Evolutionary conservation across 2,329 filamentous ascomycete species (phyloP).

Genomic region (Polytolypa hystricis): DNA sequence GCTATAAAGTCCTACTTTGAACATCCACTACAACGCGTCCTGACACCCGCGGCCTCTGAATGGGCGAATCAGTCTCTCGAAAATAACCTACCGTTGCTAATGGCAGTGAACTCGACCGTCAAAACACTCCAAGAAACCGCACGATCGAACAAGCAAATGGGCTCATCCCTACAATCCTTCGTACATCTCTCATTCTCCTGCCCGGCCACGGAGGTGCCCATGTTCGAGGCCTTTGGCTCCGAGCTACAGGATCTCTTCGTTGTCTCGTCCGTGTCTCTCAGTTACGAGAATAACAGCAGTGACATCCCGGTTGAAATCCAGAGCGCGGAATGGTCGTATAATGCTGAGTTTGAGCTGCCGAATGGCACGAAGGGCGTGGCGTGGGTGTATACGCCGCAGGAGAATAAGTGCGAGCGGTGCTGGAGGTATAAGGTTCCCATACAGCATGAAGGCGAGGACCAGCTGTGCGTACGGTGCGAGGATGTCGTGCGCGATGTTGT

Average conservation of each 20-base stretch:
- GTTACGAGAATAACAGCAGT: conserved; percentile 20
- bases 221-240: conserved; percentile 21
- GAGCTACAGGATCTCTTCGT: conserved; percentile 58
- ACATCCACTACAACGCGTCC: conserved; percentile 35
- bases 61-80: conserved; percentile 41
- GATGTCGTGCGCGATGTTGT: conserved; percentile 44
- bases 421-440: conserved; percentile 69
- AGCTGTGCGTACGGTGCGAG: conserved; percentile 63
- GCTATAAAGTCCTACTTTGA: conserved; percentile 45
- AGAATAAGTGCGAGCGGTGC: conserved; percentile 71
- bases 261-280: conserved; percentile 52
- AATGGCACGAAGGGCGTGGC: conserved; percentile 24
- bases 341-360: conserved; percentile 29
- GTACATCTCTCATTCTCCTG: conserved; percentile 38
- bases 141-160: conserved; percentile 58
- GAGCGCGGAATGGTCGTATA: conserved; percentile 32
- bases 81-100: conserved; percentile 29
- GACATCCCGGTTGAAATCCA: conserved; percentile 17
- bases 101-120: conserved; percentile 51
- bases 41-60: conserved; percentile 20
- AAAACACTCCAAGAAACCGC: conserved; percentile 67
- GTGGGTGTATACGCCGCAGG: conserved; percentile 37
- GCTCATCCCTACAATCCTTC: conserved; percentile 68
- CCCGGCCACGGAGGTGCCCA: conserved; percentile 9
- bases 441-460: conserved; percentile 39